These are phyloP conservation scores for Pythium apleroticum DNA, from an alignment of 352 stramenopile species.

Conservation along the genomic window DNA sequence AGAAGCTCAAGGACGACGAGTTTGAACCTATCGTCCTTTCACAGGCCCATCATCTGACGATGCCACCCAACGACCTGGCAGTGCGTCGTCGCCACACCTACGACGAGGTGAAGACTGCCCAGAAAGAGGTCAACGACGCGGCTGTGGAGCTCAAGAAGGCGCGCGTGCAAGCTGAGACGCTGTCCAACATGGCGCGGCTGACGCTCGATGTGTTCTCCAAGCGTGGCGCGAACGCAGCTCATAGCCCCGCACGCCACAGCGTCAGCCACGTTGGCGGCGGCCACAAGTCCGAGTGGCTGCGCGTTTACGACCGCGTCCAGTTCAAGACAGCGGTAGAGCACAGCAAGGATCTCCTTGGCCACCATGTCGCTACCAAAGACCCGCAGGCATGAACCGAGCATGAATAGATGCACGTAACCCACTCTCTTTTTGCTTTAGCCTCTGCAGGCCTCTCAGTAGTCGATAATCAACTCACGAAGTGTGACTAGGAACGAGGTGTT, in stretches of 20 bases:
- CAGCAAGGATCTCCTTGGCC: slow-evolving; percentile 50
- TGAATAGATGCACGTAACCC: too few species aligned
- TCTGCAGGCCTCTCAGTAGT: too few species aligned
- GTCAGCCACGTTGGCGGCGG: background rate
- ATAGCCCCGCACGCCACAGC: slow-evolving; percentile 3
- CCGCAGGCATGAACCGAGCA: background rate
- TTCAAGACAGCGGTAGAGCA: slow-evolving; percentile 68
- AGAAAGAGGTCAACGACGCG: slow-evolving; percentile 70
- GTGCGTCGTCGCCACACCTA: slow-evolving; percentile 76
- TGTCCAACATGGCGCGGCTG: slow-evolving; percentile 71
- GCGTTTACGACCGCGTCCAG: slow-evolving; percentile 64
- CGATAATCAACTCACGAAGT: too few species aligned
- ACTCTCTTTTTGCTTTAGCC: too few species aligned
- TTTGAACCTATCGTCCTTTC: slow-evolving; percentile 50
- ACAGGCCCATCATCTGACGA: slow-evolving; percentile 24
- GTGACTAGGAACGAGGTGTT: too few species aligned
- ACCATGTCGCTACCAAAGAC: background rate
- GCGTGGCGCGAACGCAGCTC: slow-evolving; percentile 3
- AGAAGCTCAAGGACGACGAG: slow-evolving; percentile 71
- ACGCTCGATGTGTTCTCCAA: slow-evolving; percentile 65
- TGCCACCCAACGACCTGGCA: slow-evolving; percentile 42
- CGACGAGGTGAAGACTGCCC: slow-evolving; percentile 73
- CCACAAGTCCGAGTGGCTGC: slow-evolving; percentile 49
- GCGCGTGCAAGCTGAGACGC: slow-evolving; percentile 64
- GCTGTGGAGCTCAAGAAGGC: slow-evolving; percentile 74